Percentiles rank a stretch among this genome's conserved stretches.
Conservation (phyloP, 176 grass and related monocot genomes). For the Oryza brachyantha region DNA sequence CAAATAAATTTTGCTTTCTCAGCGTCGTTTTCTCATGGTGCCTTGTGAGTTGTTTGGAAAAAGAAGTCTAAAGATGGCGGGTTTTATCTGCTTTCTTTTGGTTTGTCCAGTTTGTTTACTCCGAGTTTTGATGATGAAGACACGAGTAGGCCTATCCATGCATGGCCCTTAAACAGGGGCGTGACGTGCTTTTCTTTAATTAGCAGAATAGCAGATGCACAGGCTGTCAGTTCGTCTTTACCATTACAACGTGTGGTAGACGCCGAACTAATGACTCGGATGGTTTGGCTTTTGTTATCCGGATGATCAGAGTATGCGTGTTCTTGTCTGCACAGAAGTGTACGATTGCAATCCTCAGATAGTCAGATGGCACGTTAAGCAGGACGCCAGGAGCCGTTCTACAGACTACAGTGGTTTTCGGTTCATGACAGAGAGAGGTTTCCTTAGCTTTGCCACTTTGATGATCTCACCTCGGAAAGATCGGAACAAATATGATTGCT, state of each 20-base stretch:
- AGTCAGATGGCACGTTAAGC: background rate
- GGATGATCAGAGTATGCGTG: background rate
- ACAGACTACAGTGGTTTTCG: background rate
- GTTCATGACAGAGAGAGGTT: background rate
- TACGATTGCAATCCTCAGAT: background rate
- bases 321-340: background rate
- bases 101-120: background rate
- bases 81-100: background rate
- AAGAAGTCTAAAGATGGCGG: background rate
- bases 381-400: background rate
- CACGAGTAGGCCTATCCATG: too few relatives aligned
- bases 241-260: background rate
- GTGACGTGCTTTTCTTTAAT: too few relatives aligned
- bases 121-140: background rate
- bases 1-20: background rate
- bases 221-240: background rate
- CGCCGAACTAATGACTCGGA: background rate
- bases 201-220: too few relatives aligned
- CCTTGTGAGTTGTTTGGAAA: background rate
- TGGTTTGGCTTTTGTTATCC: background rate
- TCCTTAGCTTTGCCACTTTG: too few relatives aligned
- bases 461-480: too few relatives aligned
- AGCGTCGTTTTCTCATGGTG: background rate
- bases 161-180: too few relatives aligned
- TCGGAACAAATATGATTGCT: too few relatives aligned